Percentiles rank a stretch among this genome's conserved stretches.
phyloP scores from a whole-genome alignment of 2,329 filamentous ascomycete species.

The Trichoderma sp. region DNA sequence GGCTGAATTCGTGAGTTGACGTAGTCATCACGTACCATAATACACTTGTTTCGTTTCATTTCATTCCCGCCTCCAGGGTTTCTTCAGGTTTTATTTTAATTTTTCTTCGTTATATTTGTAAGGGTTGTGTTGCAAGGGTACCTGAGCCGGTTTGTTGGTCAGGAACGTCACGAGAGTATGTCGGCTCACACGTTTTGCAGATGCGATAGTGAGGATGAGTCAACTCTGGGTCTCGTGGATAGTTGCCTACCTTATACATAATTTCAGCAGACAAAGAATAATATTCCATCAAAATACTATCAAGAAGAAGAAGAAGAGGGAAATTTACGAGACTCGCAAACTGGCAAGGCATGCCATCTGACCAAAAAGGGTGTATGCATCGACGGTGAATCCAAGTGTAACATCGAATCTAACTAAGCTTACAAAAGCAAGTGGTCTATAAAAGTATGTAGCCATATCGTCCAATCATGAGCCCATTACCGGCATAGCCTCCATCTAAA shows the following conservation, averaged over 20 bases:
- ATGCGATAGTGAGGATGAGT: neutral
- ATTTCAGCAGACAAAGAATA: neutral
- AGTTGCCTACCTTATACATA: neutral
- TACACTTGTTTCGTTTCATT: neutral
- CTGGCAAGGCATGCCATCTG: neutral
- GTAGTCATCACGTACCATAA: neutral
- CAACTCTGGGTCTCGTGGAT: neutral
- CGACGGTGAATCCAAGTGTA: neutral
- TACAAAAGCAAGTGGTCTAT: neutral
- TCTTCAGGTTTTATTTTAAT: neutral
- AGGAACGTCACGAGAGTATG: neutral
- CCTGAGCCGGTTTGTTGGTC: neutral
- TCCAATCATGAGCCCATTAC: slow-evolving; percentile 12
- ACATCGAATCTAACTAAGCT: neutral
- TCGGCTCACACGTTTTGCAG: neutral
- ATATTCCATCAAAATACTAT: neutral
- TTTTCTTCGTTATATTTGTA: neutral
- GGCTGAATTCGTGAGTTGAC: neutral
- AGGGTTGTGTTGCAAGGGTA: neutral
- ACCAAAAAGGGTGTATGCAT: neutral
- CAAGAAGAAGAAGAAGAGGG: too few species aligned
- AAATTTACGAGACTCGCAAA: neutral
- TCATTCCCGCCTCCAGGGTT: neutral
- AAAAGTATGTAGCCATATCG: neutral
- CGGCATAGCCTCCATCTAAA: slow-evolving; percentile 9